A percentile compares a stretch with the other conserved stretches of the same genome.
Evolutionary conservation across 805 yeast species (phyloP).

Genomic region (Hanseniaspora taiwanica): DNA sequence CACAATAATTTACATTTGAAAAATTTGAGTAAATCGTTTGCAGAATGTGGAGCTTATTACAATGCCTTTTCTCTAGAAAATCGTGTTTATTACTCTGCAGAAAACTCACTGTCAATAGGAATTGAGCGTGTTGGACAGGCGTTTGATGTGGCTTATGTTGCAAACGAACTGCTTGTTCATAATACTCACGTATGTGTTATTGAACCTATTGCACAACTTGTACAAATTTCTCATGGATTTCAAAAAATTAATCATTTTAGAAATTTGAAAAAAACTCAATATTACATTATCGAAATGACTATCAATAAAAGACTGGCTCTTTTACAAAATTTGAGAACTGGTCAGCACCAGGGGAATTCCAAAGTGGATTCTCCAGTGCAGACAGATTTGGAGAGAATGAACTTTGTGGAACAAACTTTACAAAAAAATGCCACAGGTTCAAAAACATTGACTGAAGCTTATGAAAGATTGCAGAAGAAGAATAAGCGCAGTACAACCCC

Average conservation of each 20-base stretch:
- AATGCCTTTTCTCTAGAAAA: constrained; percentile 47
- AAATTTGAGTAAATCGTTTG: constrained; percentile 49
- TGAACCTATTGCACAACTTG: constrained; percentile 27
- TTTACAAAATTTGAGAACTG: constrained; percentile 20
- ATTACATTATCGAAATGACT: constrained; percentile 28
- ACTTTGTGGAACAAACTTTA: constrained; percentile 19
- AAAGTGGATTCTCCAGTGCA: too few species aligned
- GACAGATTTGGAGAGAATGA: too few species aligned
- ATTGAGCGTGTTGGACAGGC: constrained; percentile 47
- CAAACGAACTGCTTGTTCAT: constrained; percentile 28
- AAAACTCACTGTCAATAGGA: constrained; percentile 4
- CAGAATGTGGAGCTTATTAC: constrained; percentile 64
- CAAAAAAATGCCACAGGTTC: constrained; percentile 24
- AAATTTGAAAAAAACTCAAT: constrained; percentile 40
- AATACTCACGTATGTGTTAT: constrained; percentile 22
- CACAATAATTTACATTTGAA: too few species aligned
- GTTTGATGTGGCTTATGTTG: constrained; percentile 57
- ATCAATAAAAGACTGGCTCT: constrained; percentile 24
- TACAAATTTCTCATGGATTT: constrained; percentile 23
- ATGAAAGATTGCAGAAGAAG: constrained; percentile 11
- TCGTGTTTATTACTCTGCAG: constrained; percentile 4
- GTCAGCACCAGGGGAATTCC: constrained; percentile 9
- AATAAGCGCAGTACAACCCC: neutral
- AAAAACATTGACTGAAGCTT: constrained; percentile 3
- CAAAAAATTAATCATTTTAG: constrained; percentile 44